Percentiles rank a stretch among this genome's conserved stretches.
Evolutionary conservation across 2,329 filamentous ascomycete species (phyloP).

Genomic region (Aphanoascus verrucosus): DNA sequence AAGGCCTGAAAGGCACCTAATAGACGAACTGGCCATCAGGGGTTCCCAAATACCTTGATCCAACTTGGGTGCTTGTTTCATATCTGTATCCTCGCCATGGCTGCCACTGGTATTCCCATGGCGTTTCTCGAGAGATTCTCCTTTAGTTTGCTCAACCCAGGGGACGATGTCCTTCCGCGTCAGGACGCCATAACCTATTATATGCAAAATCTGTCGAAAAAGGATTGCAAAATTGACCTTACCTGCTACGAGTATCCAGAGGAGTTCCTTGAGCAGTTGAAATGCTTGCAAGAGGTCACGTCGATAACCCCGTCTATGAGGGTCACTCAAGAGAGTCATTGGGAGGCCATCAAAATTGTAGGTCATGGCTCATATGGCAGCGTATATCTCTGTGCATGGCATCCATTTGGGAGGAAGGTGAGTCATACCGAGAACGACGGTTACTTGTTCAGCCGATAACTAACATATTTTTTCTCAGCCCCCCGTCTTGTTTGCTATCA

Average conservation of each 20-base stretch:
- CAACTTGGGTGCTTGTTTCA: no score
- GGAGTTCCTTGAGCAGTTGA: conserved; percentile 8
- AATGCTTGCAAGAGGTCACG: background rate
- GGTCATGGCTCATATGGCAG: conserved; percentile 1
- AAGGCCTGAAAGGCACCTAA: background rate
- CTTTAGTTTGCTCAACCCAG: background rate
- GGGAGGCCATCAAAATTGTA: background rate
- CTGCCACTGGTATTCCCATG: background rate
- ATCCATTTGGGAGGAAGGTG: conserved; percentile 8
- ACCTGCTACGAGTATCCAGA: conserved; percentile 4
- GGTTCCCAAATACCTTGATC: background rate
- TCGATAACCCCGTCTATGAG: background rate
- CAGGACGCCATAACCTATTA: conserved; percentile 1
- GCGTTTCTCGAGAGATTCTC: background rate
- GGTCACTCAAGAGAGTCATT: conserved; percentile 7
- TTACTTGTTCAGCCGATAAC: background rate
- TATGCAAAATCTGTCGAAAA: background rate
- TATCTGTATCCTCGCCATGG: background rate
- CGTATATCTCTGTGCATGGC: conserved; percentile 10
- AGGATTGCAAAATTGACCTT: conserved; percentile 3
- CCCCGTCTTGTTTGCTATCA: conserved; percentile 11
- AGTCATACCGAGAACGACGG: background rate
- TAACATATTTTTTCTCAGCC: background rate
- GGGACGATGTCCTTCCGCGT: background rate
- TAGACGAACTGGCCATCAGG: background rate